phyloP scores from a whole-genome alignment of 1,284 basidiomycete species.

The Mycocalia duriaeana region DNA sequence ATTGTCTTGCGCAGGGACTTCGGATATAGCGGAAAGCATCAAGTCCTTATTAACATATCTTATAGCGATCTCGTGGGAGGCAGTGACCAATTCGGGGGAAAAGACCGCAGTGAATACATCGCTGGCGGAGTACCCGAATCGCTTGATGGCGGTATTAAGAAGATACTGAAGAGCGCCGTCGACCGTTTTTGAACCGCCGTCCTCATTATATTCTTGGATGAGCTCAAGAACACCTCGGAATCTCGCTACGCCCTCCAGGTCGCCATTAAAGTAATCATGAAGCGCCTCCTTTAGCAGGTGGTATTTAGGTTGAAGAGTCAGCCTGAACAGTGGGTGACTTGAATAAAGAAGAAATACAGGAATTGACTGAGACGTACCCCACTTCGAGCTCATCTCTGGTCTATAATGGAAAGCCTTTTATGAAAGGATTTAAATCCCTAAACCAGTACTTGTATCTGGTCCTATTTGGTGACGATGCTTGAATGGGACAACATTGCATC shows the following conservation, averaged over 20 bases:
- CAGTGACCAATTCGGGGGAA: background rate
- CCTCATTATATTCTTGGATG: constrained; percentile 3
- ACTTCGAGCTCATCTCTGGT: constrained; percentile 8
- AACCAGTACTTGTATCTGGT: constrained; percentile 3
- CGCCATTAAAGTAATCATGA: background rate
- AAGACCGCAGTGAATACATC: background rate
- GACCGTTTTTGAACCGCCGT: background rate
- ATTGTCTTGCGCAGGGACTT: background rate
- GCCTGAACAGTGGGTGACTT: constrained; percentile 2
- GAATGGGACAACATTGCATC: constrained; percentile 6
- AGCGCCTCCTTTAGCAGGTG: background rate
- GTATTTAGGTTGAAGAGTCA: constrained; percentile 1
- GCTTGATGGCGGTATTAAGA: background rate
- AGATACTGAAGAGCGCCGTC: constrained; percentile 7
- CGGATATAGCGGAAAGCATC: background rate
- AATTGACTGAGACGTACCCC: constrained; percentile 8
- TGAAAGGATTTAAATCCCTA: constrained; percentile 2
- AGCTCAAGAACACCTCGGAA: constrained; percentile 4
- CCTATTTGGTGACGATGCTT: constrained; percentile 5
- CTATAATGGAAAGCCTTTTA: constrained; percentile 9
- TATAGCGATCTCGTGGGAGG: background rate
- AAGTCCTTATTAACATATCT: background rate
- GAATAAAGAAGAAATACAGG: background rate
- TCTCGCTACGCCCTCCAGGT: background rate
- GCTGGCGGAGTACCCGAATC: constrained; percentile 3